These are phyloP conservation scores for Saitozyma sp. DNA, from an alignment of 768 basidiomycete genomes.

Conservation along the genomic window DNA sequence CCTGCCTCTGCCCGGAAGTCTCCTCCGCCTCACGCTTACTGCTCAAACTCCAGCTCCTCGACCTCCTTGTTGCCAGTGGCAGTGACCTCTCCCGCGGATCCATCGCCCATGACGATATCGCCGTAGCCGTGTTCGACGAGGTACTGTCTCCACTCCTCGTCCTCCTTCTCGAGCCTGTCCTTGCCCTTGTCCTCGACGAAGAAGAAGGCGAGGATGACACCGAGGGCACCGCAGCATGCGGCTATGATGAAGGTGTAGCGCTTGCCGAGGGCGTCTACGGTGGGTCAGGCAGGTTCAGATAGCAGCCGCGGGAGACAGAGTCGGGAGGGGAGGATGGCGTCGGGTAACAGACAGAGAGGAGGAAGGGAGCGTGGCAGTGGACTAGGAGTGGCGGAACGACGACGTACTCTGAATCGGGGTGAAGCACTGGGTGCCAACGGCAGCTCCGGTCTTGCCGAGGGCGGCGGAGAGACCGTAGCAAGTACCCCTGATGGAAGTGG, in stretches of 20 bases:
- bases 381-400: no score
- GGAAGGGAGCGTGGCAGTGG: no score
- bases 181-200: constrained; percentile 41
- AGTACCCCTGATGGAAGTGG: constrained; percentile 67
- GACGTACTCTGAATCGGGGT: constrained; percentile 27
- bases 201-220: constrained; percentile 36
- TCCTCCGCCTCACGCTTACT: neutral
- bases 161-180: constrained; percentile 40
- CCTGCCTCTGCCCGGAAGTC: no score
- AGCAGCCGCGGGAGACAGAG: no score
- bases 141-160: constrained; percentile 41
- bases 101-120: constrained; percentile 41
- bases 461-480: constrained; percentile 60
- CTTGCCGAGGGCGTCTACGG: constrained; percentile 29
- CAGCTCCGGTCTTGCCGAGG: constrained; percentile 59
- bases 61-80: constrained; percentile 24
- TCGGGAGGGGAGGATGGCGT: neutral
- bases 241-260: constrained; percentile 45
- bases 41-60: constrained; percentile 17
- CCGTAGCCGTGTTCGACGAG: constrained; percentile 38
- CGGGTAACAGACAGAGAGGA: no score
- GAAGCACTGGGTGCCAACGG: constrained; percentile 38
- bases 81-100: constrained; percentile 12
- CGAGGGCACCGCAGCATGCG: constrained; percentile 30
- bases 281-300: neutral